Conservation (phyloP, 192 early-diverging fungal genomes). For the Piromyces finnis region DNA sequence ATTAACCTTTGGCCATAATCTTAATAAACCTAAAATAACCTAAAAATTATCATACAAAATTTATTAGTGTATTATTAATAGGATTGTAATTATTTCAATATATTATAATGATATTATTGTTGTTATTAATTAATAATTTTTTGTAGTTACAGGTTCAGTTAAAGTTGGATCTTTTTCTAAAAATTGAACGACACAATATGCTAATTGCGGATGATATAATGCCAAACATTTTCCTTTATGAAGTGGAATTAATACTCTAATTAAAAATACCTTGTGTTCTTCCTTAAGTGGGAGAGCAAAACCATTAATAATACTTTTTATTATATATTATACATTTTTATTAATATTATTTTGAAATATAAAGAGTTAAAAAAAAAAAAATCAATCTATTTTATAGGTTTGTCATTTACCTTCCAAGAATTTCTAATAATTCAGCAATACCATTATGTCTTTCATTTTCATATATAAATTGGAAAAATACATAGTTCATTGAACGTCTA, state of each 20-base stretch:
- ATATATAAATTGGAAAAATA: conserved; percentile 97
- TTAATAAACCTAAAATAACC: conserved; percentile 71
- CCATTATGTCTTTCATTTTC: conserved; percentile 94
- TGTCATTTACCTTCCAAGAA: conserved; percentile 94
- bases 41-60: too few species aligned
- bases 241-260: conserved; percentile 79
- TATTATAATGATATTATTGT: too few species aligned
- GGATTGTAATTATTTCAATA: too few species aligned
- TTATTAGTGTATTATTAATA: too few species aligned
- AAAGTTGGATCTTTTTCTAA: conserved; percentile 91
- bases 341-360: too few species aligned
- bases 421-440: conserved; percentile 94
- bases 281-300: conserved; percentile 97
- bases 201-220: conserved; percentile 89
- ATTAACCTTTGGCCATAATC: conserved; percentile 99
- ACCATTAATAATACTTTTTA: conserved; percentile 94
- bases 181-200: conserved; percentile 98
- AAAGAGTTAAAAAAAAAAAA: too few species aligned
- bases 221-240: conserved; percentile 90
- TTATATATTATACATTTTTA: too few species aligned
- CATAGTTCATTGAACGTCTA: conserved; percentile 90
- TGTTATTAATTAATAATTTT: too few species aligned
- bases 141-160: conserved; percentile 52
- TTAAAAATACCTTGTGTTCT: conserved; percentile 93
- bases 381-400: too few species aligned